A percentile compares a stretch with the other conserved stretches of the same genome.
Conservation (phyloP, 441 rosid genomes). For the Cnidoscolus chayamansa region DNA sequence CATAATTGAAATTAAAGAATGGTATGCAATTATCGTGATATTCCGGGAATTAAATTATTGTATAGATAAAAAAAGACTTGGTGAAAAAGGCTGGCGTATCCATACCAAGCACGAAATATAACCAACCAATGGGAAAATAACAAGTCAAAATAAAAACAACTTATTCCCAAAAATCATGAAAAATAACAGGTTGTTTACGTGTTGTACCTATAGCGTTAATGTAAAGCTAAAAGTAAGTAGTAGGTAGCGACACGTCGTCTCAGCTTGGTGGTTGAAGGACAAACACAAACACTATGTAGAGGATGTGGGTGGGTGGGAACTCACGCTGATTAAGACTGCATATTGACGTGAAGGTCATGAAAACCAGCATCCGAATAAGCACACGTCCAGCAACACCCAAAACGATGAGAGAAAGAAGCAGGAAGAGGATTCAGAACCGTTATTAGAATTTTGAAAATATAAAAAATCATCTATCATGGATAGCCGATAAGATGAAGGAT, state of each 20-base stretch:
- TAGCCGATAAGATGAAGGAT: not conserved
- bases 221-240: conserved; percentile 18
- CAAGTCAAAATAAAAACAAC: not conserved
- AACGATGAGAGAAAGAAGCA: no score
- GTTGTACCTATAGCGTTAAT: conserved; percentile 13
- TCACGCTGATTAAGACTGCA: conserved; percentile 23
- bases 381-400: not conserved
- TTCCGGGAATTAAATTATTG: no score
- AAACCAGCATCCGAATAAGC: no score
- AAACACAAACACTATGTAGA: not conserved
- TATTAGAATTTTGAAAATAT: no score
- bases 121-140: not conserved
- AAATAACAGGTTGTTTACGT: conserved; percentile 12
- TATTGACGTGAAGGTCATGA: conserved; percentile 4
- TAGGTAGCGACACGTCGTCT: conserved; percentile 19
- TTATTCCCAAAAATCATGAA: conserved; percentile 1
- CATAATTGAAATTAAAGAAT: no score
- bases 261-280: conserved; percentile 20
- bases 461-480: not conserved
- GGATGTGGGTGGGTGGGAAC: conserved; percentile 1
- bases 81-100: no score
- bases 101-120: no score
- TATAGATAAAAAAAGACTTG: no score
- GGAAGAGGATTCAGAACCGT: no score
- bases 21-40: no score